Base-by-base conservation (phyloP, 345 rosid genomes). In the Gossypium rotundifolium region DNA sequence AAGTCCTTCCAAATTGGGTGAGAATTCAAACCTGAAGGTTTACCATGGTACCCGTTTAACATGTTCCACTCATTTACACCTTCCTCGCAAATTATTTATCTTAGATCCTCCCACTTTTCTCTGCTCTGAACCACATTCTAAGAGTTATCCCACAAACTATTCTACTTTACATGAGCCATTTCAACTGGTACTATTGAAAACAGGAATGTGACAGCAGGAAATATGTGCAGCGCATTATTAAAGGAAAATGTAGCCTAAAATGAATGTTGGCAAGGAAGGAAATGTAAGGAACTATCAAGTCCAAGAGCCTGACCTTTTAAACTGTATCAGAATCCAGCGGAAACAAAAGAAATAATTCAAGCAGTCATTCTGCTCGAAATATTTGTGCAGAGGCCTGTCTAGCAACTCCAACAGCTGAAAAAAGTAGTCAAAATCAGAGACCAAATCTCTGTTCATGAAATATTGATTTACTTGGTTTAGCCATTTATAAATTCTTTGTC, bases 271-370 rank as follows among this genome's bases (percentile, higher is more conserved):
- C 18, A 55, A 1, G 44, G 65, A 64, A 20, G 33, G 27, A 65
- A 70, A 60, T 29, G 38, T 33, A 71, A 66, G 22, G 11, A 63
- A 71, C 48, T 25, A 70, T 17, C 38, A 22, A 66, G 46, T 17
- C 27, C 63, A 74, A 64, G 23, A 44, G 68, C 42, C 84, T 75
- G 17, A 96, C 99, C 99, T 93, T 84, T 93, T 95, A 78, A 96
- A 96, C 79, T 93, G 98, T 71, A 93, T 91, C 51, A 96, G 84
- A 81, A 91, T 74, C 99, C 99, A 96, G 82, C 98, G 99, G 85
- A 96, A 96, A 79, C 99, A 96, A 81, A 96, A 96, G 95, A 96
- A 96, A 81, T 89, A 96, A 84, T 93, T 96, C 92, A 96, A 86
- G 84, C 98, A 96, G 65, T 96, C 98, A 72, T 90, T 96, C 87